Percentiles rank a stretch among this genome's conserved stretches.
Evolutionary conservation across 495 filamentous ascomycete genomes (phyloP).

Genomic region (Amniculicola lignicola): DNA sequence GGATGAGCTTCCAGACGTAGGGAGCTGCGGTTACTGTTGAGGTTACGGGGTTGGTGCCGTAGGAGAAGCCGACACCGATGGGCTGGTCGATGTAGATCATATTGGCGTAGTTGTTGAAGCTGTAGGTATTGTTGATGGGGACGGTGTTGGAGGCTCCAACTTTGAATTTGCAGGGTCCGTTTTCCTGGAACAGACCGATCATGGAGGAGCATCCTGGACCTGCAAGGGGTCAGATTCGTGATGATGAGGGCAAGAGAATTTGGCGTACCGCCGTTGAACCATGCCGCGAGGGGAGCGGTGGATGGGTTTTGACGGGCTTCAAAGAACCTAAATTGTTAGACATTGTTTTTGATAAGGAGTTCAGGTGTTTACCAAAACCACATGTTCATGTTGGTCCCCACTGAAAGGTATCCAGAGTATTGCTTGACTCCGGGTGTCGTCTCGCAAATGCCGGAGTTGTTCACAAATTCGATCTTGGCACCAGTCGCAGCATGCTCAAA

Average conservation of each 20-base stretch:
- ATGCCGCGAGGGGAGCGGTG: constrained; percentile 51
- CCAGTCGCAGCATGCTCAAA: constrained; percentile 55
- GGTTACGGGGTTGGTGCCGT: constrained; percentile 50
- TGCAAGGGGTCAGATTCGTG: constrained; percentile 30
- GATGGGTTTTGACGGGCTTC: constrained; percentile 50
- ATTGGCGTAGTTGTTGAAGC: constrained; percentile 62
- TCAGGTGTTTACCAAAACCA: constrained; percentile 47
- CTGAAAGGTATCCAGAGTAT: constrained; percentile 56
- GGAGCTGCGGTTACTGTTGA: constrained; percentile 53
- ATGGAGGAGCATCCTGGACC: constrained; percentile 57
- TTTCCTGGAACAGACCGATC: constrained; percentile 62
- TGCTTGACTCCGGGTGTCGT: constrained; percentile 47
- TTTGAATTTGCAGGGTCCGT: constrained; percentile 61
- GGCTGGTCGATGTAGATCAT: constrained; percentile 67
- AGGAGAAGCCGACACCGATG: constrained; percentile 61
- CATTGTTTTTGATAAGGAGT: constrained; percentile 18
- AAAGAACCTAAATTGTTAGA: constrained; percentile 41
- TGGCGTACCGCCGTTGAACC: constrained; percentile 57
- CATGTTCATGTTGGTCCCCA: constrained; percentile 53
- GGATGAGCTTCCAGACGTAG: constrained; percentile 54
- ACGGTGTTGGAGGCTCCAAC: constrained; percentile 46
- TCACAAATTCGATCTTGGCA: constrained; percentile 52
- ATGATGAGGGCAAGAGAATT: neutral
- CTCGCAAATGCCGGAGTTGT: constrained; percentile 48
- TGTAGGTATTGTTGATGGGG: constrained; percentile 55